These are phyloP conservation scores for Saccharomycopsis selenospora DNA, from an alignment of 805 yeast genomes.

Conservation along the genomic window DNA sequence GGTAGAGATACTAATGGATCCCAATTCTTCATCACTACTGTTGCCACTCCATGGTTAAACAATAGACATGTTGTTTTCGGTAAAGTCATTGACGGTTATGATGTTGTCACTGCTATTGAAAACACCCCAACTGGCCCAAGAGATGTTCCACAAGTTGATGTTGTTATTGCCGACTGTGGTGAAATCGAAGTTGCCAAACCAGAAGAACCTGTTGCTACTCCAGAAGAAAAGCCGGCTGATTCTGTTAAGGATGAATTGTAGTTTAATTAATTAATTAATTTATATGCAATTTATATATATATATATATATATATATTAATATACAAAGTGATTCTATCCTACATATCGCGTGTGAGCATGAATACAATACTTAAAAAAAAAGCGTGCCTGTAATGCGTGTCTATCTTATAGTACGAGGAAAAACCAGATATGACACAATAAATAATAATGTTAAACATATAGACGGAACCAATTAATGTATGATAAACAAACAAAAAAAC, in stretches of 20 bases:
- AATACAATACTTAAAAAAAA: too few relatives aligned
- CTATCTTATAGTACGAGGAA: too few relatives aligned
- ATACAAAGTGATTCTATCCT: too few relatives aligned
- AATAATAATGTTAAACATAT: too few relatives aligned
- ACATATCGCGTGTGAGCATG: too few relatives aligned
- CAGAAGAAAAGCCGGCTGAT: not conserved
- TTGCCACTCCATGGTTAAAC: constrained; percentile 83
- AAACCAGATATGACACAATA: too few relatives aligned
- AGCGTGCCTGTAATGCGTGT: too few relatives aligned
- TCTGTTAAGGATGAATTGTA: constrained; percentile 18
- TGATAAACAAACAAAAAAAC: too few relatives aligned
- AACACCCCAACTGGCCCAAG: constrained; percentile 58
- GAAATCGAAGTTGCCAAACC: constrained; percentile 34
- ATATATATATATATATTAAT: too few relatives aligned
- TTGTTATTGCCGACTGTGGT: constrained; percentile 66
- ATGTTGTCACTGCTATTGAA: constrained; percentile 72
- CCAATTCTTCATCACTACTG: constrained; percentile 93
- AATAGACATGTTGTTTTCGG: constrained; percentile 96
- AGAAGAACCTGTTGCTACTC: constrained; percentile 3
- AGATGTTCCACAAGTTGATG: constrained; percentile 63
- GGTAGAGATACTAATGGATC: constrained; percentile 84
- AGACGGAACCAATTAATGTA: too few relatives aligned
- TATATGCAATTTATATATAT: too few relatives aligned
- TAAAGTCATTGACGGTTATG: constrained; percentile 83
- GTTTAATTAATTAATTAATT: too few relatives aligned